These are phyloP conservation scores for Kodamaea fukazawae DNA, from an alignment of 805 yeast genomes.

Conservation along the genomic window DNA sequence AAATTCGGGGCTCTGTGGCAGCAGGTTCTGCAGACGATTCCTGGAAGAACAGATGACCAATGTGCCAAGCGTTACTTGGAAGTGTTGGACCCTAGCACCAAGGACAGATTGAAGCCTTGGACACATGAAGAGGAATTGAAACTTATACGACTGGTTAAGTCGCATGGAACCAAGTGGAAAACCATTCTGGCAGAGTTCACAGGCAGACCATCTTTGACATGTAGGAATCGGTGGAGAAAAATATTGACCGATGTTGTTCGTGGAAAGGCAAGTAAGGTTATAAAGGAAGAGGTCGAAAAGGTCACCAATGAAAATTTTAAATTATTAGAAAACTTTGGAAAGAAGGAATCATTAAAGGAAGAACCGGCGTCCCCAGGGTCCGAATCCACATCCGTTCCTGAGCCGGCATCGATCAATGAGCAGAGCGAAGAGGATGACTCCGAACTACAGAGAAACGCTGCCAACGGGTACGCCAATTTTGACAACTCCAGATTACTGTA, in stretches of 20 bases:
- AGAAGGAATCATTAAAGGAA: background rate
- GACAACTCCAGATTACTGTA: constrained; percentile 1
- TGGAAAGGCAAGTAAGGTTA: constrained; percentile 55
- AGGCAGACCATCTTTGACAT: constrained; percentile 83
- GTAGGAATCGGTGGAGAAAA: constrained; percentile 91
- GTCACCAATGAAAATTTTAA: constrained; percentile 29
- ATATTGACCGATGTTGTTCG: constrained; percentile 72
- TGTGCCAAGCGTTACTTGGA: constrained; percentile 90
- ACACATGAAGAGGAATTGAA: constrained; percentile 67
- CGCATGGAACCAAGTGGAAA: constrained; percentile 87
- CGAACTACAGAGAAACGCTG: background rate
- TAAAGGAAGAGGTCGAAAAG: constrained; percentile 58
- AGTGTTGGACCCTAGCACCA: constrained; percentile 78
- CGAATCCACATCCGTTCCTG: too few relatives aligned
- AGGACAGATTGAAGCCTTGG: constrained; percentile 80
- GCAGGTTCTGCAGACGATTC: constrained; percentile 69
- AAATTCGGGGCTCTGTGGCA: constrained; percentile 83
- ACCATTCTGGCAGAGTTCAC: constrained; percentile 67
- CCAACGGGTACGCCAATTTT: background rate
- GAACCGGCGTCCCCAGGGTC: background rate
- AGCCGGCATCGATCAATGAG: too few relatives aligned
- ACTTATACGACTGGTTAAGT: constrained; percentile 64
- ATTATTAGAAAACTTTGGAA: constrained; percentile 4
- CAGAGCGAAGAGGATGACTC: too few relatives aligned
- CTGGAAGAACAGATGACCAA: constrained; percentile 91